phyloP scores from a whole-genome alignment of 2,329 filamentous ascomycete genomes.

The Pyrenochaeta sp. region DNA sequence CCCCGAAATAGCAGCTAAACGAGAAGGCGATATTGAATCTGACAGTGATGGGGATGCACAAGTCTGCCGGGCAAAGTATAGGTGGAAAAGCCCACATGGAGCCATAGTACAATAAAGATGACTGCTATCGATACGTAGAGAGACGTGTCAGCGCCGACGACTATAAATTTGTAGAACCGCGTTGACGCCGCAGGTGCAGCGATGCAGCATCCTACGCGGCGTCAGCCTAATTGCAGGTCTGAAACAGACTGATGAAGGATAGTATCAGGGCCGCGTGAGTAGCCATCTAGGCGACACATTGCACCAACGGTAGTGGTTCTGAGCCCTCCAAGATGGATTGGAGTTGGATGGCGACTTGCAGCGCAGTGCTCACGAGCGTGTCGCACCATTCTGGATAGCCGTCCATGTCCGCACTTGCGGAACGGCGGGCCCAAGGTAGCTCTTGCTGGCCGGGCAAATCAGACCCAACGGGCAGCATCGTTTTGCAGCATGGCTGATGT shows the following conservation, averaged over 20 bases:
- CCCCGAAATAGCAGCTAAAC: constrained; percentile 45
- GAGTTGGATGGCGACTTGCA: constrained; percentile 35
- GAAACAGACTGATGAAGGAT: constrained; percentile 35
- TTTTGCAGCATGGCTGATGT: constrained; percentile 35
- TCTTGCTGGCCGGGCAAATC: constrained; percentile 42
- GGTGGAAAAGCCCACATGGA: constrained; percentile 12
- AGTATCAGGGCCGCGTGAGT: constrained; percentile 18
- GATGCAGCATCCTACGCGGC: constrained; percentile 12
- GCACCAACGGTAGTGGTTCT: constrained; percentile 28
- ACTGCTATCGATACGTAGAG: constrained; percentile 29
- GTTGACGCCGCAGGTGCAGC: constrained; percentile 22
- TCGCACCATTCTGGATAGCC: constrained; percentile 45
- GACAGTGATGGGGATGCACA: constrained; percentile 44
- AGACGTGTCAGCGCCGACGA: constrained; percentile 11
- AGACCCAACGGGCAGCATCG: constrained; percentile 31
- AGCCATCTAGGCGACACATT: constrained; percentile 23
- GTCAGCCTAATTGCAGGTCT: constrained; percentile 15
- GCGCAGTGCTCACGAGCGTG: constrained; percentile 31
- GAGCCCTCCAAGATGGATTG: constrained; percentile 27
- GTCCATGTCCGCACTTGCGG: constrained; percentile 35
- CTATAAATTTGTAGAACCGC: constrained; percentile 20
- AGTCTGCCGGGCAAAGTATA: constrained; percentile 24
- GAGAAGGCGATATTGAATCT: constrained; percentile 41
- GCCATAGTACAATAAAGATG: constrained; percentile 2
- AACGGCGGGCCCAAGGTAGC: constrained; percentile 22